Base-by-base conservation (phyloP, 495 filamentous ascomycete genomes). In the Talaromyces trachyspermus region DNA sequence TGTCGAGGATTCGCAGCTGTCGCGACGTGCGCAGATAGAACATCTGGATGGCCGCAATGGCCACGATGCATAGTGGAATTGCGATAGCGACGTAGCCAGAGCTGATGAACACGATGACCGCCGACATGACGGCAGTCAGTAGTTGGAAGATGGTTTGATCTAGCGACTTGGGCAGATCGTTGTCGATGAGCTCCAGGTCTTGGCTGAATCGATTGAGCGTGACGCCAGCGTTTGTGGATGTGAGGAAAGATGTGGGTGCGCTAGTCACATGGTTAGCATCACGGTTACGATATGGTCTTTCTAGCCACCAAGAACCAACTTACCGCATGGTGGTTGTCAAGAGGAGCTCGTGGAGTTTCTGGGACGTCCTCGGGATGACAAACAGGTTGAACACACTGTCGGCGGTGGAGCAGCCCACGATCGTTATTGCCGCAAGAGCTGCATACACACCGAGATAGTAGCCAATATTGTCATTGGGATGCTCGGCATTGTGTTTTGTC, bases 1-100 rank as follows among this genome's bases (percentile, higher is more conserved):
- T 70, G 45, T 82, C 79, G 0, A 84, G 55, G 0, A 81, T 49
- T 17, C 79, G 69, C 4, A 84, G 41, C 49, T 82, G 80, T 4
- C 75, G 69, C 2, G 80, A 83, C 1, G 81, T 85, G 14, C 76
- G 69, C 4, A 86, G 64, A 47, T 86, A 86, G 26, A 75, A 60
- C 38, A 74, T 76, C 49, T 83, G 77, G 5, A 85, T 65, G 14
- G 71, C 17, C 48, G 74, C 82, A 7, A 80, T 46, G 22, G 67
- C 52, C 5, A 74, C 49, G 26, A 73, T 50, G 8, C 71, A 62
- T 23, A 75, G 27, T 0, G 76, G 76, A 46, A 78, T 71, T 0
- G 70, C 65, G 25, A 74, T 69, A 0, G 74, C 76, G 0, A 66
- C 63, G 46, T 70, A 79, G 11, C n/a, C 23, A 30, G 10, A 43